Base-by-base conservation (phyloP, 2,329 filamentous ascomycete species). In the Aureobasidium vineae region DNA sequence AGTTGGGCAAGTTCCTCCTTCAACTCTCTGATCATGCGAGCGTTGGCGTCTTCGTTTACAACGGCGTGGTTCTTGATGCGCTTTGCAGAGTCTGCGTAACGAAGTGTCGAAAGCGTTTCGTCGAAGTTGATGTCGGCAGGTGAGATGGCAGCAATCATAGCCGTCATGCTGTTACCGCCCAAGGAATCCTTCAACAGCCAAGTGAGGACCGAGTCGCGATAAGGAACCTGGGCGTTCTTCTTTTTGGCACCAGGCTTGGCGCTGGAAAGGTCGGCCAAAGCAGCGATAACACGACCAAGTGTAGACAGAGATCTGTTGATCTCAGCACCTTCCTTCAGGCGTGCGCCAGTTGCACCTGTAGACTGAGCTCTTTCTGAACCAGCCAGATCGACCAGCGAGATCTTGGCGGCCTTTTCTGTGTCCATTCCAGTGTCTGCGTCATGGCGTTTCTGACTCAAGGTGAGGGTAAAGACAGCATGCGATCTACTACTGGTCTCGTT, bases 1-100 rank as follows among this genome's bases (percentile, higher is more conserved):
- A 99, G 82, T 68, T 96, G 83, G 1, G 91, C 86, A 67, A 99
- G 79, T 75, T 99, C 95, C 77, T 99, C 95, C 76, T 99, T 99
- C 69, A 99, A 82, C 76, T 99, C 95, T 77, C 95, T 86, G 70
- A 99, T 98, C 95, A 99, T 99, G 72, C 95, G 90, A 68, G 95
- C 95, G 75, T 99, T 99, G 54, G 95, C 94, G 79, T 99, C 95
- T 77, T 99, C 95, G 81, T 99, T 99, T 77, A 99, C 90, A 60
- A 99, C 95, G 66, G 95, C 95, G 77, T 99, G 95, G 80, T 99
- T 99, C 91, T 98, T 98, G 84, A 99, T 99, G 73, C 95, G 88
- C 81, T 99, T 99, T 31, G 95, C 95, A 8, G 92, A 97, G 76
- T 99, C 94, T 66, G 96, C 95, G 78, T 99, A 99, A 74, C 96